phyloP scores from a whole-genome alignment of 2,329 filamentous ascomycete genomes.

The Dothideomycetidae sp. region DNA sequence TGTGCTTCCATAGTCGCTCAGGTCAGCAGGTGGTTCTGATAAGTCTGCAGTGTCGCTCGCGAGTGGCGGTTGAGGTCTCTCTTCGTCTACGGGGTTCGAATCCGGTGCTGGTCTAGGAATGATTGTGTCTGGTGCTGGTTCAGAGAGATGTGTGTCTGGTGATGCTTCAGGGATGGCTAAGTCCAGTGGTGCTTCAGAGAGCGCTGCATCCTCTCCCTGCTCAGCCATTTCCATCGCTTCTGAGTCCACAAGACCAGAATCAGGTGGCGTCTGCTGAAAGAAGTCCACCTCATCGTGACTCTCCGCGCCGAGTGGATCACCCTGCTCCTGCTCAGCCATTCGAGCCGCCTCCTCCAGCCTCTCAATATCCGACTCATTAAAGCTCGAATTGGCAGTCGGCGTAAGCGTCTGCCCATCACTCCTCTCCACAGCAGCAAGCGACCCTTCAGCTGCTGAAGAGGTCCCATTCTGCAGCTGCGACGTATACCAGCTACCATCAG shows the following conservation, averaged over 20 bases:
- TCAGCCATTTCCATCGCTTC: no score
- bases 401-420: not conserved
- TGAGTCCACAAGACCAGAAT: no score
- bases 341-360: constrained; percentile 8
- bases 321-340: not conserved
- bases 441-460: not conserved
- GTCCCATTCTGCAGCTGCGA: constrained; percentile 40
- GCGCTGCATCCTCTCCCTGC: no score
- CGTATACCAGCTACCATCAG: constrained; percentile 68
- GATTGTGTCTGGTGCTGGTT: not conserved
- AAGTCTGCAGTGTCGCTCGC: not conserved
- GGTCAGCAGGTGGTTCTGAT: no score
- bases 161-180: not conserved
- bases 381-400: constrained; percentile 17
- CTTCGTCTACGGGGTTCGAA: not conserved
- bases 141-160: not conserved
- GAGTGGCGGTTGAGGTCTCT: not conserved
- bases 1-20: no score
- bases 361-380: constrained; percentile 10
- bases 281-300: not conserved
- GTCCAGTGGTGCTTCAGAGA: no score
- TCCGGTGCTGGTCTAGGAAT: not conserved
- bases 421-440: not conserved
- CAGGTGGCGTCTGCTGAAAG: not conserved
- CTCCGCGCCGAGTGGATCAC: not conserved